These are phyloP conservation scores for Pleurotus pulmonarius DNA, from an alignment of 768 basidiomycete genomes.

Conservation along the genomic window DNA sequence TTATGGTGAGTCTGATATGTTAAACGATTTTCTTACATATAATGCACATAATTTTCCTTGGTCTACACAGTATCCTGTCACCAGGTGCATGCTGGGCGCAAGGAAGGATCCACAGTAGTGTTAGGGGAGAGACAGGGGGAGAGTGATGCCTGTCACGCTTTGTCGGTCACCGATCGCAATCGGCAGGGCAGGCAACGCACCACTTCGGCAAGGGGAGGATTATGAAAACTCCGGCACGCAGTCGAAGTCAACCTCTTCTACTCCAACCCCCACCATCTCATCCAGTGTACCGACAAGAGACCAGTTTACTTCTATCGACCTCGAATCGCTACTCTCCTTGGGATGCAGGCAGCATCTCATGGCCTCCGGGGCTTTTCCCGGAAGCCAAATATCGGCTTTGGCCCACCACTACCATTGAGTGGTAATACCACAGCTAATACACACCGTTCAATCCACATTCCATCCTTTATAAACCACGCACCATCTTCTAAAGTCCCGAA, in stretches of 20 bases:
- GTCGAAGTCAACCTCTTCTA: neutral
- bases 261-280: constrained; percentile 1
- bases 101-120: too few species aligned
- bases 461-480: constrained; percentile 32
- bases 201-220: neutral
- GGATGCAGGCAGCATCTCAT: constrained; percentile 45
- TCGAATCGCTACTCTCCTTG: neutral
- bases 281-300: too few species aligned
- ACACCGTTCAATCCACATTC: constrained; percentile 43
- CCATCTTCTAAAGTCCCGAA: constrained; percentile 26
- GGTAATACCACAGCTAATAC: constrained; percentile 22
- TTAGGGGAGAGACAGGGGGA: too few species aligned
- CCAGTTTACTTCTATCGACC: neutral
- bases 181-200: neutral
- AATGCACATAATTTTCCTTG: too few species aligned
- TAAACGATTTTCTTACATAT: too few species aligned
- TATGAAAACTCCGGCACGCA: neutral
- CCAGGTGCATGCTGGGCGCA: too few species aligned
- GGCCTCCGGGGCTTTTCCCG: constrained; percentile 38
- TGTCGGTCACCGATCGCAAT: neutral
- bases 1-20: too few species aligned
- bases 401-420: constrained; percentile 13
- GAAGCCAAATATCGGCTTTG: constrained; percentile 16
- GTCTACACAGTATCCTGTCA: too few species aligned
- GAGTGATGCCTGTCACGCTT: too few species aligned